Conservation (phyloP, 129 eudicot species). For the sunflower (Helianthus annuus) region DNA sequence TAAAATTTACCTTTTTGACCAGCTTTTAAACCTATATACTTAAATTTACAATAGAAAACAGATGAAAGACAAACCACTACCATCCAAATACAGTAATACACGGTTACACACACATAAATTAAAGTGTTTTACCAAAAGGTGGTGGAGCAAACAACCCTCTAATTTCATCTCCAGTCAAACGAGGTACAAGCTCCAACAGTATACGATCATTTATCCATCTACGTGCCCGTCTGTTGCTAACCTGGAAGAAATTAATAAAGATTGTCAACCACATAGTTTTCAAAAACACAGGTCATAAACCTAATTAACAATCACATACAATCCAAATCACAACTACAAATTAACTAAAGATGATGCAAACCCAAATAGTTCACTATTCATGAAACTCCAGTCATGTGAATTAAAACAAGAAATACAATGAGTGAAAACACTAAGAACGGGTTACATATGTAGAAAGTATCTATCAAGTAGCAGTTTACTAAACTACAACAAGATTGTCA, state of each 20-base stretch:
- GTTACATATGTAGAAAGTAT: not conserved
- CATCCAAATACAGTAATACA: not conserved
- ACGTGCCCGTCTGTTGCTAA: slow-evolving; percentile 85
- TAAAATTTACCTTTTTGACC: not conserved
- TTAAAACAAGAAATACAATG: not conserved
- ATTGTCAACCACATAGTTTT: not conserved
- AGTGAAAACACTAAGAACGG: not conserved
- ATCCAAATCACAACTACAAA: not conserved
- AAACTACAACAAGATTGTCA: not conserved
- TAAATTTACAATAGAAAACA: not conserved
- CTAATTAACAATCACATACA: not conserved
- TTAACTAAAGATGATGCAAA: not conserved
- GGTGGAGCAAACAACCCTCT: slow-evolving; percentile 98
- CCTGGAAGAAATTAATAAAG: slow-evolving; percentile 36
- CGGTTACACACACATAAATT: not conserved
- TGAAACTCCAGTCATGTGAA: not conserved
- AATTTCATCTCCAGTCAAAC: slow-evolving; percentile 80
- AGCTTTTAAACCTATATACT: not conserved
- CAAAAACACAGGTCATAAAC: not conserved
- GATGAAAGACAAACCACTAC: not conserved
- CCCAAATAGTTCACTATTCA: not conserved
- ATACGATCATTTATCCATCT: slow-evolving; percentile 88
- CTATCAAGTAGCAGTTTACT: not conserved
- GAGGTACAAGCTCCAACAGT: slow-evolving; percentile 90
- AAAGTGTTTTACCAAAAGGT: slow-evolving; percentile 65